A percentile compares a stretch with the other conserved stretches of the same genome.
Evolutionary conservation across 371 early-diverging fungal species (phyloP).

Genomic region (Apophysomyces ossiformis): DNA sequence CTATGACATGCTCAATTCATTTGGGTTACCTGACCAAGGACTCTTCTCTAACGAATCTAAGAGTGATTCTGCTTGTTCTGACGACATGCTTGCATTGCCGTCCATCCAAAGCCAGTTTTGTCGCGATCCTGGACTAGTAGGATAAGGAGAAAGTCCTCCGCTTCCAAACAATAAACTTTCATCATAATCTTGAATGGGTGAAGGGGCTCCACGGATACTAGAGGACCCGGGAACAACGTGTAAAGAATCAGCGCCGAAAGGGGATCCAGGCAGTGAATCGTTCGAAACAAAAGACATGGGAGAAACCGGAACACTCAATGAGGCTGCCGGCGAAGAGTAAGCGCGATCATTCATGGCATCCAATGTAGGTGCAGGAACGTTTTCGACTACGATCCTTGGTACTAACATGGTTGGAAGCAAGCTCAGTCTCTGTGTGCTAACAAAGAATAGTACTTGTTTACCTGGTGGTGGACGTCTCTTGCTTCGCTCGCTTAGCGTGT

Average conservation of each 20-base stretch:
- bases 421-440: background rate
- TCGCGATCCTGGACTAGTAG: slow-evolving; percentile 18
- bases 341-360: background rate
- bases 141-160: slow-evolving; percentile 20
- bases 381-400: slow-evolving; percentile 46
- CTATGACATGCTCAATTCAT: background rate
- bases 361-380: slow-evolving; percentile 14
- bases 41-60: slow-evolving; percentile 38
- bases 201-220: slow-evolving; percentile 27
- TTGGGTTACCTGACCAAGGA: slow-evolving; percentile 38
- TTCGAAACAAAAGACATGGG: slow-evolving; percentile 41
- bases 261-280: slow-evolving; percentile 26
- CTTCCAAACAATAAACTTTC: slow-evolving; percentile 22
- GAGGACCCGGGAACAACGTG: slow-evolving; percentile 28
- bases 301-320: slow-evolving; percentile 28
- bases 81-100: slow-evolving; percentile 40
- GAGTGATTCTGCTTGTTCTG: slow-evolving; percentile 38
- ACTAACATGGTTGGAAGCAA: slow-evolving; percentile 13
- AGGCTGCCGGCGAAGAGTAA: slow-evolving; percentile 20
- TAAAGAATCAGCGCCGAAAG: slow-evolving; percentile 22
- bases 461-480: slow-evolving; percentile 20
- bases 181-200: slow-evolving; percentile 23
- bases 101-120: slow-evolving; percentile 40
- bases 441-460: slow-evolving; percentile 4
- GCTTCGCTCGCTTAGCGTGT: slow-evolving; percentile 13